Percentiles rank a stretch among this genome's conserved stretches.
Evolutionary conservation across 1,284 basidiomycete genomes (phyloP).

Genomic region (Ustilago sp.): DNA sequence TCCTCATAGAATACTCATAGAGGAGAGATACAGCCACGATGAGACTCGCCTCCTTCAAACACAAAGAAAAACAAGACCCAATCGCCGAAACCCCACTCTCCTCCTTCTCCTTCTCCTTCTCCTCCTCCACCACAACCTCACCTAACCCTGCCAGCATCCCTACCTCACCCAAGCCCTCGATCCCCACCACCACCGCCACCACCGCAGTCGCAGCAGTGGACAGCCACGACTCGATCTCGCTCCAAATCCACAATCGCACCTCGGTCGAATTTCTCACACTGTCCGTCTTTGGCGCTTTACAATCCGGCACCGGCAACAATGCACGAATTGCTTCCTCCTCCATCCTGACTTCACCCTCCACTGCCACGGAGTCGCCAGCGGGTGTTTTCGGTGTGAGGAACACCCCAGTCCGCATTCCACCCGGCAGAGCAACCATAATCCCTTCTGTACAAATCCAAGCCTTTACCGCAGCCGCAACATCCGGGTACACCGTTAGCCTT

Average conservation of each 20-base stretch:
- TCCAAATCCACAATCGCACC: slow-evolving; percentile 39
- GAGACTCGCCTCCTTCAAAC: slow-evolving; percentile 26
- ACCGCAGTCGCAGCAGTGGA: background rate
- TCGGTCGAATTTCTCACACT: slow-evolving; percentile 26
- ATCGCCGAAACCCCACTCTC: slow-evolving; percentile 16
- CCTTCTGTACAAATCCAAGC: slow-evolving; percentile 30
- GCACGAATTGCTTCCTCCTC: slow-evolving; percentile 19
- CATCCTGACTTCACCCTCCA: slow-evolving; percentile 17
- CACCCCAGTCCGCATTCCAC: slow-evolving; percentile 17
- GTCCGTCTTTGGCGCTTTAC: slow-evolving; percentile 37
- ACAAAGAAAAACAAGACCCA: slow-evolving; percentile 22
- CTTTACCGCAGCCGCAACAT: slow-evolving; percentile 27
- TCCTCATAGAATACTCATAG: background rate
- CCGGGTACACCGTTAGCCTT: slow-evolving; percentile 22
- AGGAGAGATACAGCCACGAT: background rate
- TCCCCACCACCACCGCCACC: background rate
- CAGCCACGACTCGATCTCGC: slow-evolving; percentile 28
- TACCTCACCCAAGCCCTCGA: no score
- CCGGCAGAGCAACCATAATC: slow-evolving; percentile 6
- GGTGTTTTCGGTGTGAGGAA: slow-evolving; percentile 29
- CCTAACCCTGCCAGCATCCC: background rate
- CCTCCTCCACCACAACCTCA: background rate
- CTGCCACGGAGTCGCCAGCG: background rate
- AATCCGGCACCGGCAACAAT: slow-evolving; percentile 9
- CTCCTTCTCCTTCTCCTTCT: background rate